Evolutionary conservation across 305 asterid species (phyloP).

Genomic region (Fraxinus nigra): DNA sequence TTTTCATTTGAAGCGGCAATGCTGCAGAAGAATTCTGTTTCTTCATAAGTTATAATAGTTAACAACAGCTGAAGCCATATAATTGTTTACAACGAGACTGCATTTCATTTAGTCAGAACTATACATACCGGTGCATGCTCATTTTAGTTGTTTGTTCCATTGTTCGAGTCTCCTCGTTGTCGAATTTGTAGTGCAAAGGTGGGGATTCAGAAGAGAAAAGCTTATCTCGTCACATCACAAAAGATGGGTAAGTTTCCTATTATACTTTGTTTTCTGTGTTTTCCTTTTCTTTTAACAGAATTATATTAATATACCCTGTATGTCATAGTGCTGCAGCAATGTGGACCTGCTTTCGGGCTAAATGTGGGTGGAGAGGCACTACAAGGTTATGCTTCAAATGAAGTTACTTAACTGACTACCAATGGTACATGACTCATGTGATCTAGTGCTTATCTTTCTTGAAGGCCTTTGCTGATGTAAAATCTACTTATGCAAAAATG

Average conservation of each 20-base stretch:
- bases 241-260: constrained; percentile 55
- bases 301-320: constrained; percentile 25
- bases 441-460: constrained; percentile 20
- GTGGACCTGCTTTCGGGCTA: constrained; percentile 85
- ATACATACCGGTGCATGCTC: background rate
- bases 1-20: background rate
- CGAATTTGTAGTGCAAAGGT: constrained; percentile 70
- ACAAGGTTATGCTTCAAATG: constrained; percentile 52
- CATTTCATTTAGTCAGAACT: background rate
- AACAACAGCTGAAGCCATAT: background rate
- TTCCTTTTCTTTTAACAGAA: constrained; percentile 10
- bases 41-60: background rate
- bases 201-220: constrained; percentile 68
- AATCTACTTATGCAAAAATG: constrained; percentile 44
- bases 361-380: constrained; percentile 84
- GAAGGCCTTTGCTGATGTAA: constrained; percentile 62
- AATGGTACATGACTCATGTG: constrained; percentile 15
- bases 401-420: constrained; percentile 4
- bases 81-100: background rate
- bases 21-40: background rate
- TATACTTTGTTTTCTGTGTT: constrained; percentile 6
- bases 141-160: constrained; percentile 2
- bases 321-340: constrained; percentile 58
- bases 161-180: constrained; percentile 17
- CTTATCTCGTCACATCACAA: constrained; percentile 55